Evolutionary conservation across 768 basidiomycete genomes (phyloP), one percentile per base, ranked within the genome.

Genomic region (Suillus hirtellus): DNA sequence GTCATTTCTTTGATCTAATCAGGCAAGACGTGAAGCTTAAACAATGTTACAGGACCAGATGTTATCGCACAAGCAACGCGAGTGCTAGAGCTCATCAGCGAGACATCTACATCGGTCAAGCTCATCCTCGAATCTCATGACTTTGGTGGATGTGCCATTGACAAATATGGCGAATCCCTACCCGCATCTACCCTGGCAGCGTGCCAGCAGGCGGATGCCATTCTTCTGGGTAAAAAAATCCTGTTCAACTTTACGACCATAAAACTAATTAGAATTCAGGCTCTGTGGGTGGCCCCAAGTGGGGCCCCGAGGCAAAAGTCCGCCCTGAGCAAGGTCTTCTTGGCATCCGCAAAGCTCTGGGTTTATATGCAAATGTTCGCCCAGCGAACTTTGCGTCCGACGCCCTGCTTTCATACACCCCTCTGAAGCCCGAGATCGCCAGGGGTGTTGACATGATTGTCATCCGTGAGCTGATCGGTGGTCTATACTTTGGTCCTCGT

Each of bases 201-300:
- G 21, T 98, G 96, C 78, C 83, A 92, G 73, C 85, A 89, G 71
- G 96, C 96, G 4, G 96, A 99, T 78, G 97, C 96, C 17, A 93
- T 99, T 67, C 81, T 99, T 37, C 88, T 99, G 86, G 97, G 97
- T 95, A 8, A 27, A 69, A 7, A 31, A 37, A 58, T 47, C n/a
- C n/a, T 9, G 24, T 34, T 8, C 53, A 50, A 27, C 17, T 60
- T 31, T 59, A 15, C 55, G 21, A 50, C 50, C 58, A 58, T 47
- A 15, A 5, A 49, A 59, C 63, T 67, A 46, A 70, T 52, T 59
- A 40, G 47, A 24, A 24, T n/a, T 19, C 62, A 98, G 96, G 96
- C 68, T 90, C 96, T 21, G 92, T 99, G 68, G 97, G 97, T 63
- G 97, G 97, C n/a, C 97, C 97, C 15, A 98, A 98, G 78, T 99